These are phyloP conservation scores for Epichloe sylvatica DNA, from an alignment of 2,329 filamentous ascomycete genomes.

Conservation along the genomic window DNA sequence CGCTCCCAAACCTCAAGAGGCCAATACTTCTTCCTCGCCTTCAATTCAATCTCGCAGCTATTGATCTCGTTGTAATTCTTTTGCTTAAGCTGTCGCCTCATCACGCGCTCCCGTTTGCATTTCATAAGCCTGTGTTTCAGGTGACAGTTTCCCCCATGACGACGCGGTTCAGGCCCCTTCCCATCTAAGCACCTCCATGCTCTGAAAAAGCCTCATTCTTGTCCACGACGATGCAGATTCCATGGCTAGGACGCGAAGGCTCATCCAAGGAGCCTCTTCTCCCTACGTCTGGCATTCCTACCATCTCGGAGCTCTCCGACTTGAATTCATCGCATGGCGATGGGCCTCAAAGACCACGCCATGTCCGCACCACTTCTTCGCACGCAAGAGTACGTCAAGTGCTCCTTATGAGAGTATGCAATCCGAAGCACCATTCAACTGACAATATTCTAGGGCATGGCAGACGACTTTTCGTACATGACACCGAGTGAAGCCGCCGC, in stretches of 20 bases:
- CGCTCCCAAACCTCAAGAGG: background rate
- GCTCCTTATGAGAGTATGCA: background rate
- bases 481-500: slow-evolving; percentile 66
- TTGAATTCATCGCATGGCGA: slow-evolving; percentile 14
- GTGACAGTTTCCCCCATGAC: slow-evolving; percentile 1
- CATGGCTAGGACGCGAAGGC: slow-evolving; percentile 22
- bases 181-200: slow-evolving; percentile 7
- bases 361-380: slow-evolving; percentile 37
- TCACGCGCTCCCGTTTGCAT: background rate
- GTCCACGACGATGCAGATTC: slow-evolving; percentile 22
- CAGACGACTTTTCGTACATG: slow-evolving; percentile 51
- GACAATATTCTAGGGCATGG: slow-evolving; percentile 29
- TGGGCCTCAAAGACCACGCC: slow-evolving; percentile 18
- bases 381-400: slow-evolving; percentile 36
- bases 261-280: slow-evolving; percentile 19
- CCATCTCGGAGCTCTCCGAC: slow-evolving; percentile 16
- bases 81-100: no score
- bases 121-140: background rate
- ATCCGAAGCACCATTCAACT: background rate
- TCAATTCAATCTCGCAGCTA: background rate
- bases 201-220: slow-evolving; percentile 7
- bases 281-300: slow-evolving; percentile 21
- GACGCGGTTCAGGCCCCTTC: slow-evolving; percentile 8
- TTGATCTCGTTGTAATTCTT: background rate
- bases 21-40: background rate